Conservation (phyloP, 169 alveolate species). For the Plasmodium vivax region DNA sequence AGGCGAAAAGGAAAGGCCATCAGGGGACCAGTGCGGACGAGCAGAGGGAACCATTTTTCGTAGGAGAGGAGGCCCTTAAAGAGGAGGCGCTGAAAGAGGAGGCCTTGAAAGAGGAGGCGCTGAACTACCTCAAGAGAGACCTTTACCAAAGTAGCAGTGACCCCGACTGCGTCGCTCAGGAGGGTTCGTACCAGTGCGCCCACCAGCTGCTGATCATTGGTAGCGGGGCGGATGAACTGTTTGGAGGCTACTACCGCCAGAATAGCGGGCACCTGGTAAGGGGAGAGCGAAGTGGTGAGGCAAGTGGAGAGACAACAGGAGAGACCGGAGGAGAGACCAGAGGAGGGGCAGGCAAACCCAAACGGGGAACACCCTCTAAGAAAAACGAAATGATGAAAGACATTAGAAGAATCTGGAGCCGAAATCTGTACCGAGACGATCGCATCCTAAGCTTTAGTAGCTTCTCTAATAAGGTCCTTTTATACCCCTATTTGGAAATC, state of each 20-base stretch:
- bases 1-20: background rate
- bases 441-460: conserved; percentile 76
- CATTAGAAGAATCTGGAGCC: conserved; percentile 79
- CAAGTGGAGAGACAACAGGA: too few relatives aligned
- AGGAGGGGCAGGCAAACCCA: background rate
- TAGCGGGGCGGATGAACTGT: conserved; percentile 85
- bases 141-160: background rate
- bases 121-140: background rate
- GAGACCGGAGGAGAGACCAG: too few relatives aligned
- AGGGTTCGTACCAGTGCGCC: background rate
- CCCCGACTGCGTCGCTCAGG: background rate
- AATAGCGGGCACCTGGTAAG: background rate
- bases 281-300: too few relatives aligned
- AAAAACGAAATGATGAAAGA: conserved; percentile 73
- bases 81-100: background rate
- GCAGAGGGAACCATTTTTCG: background rate
- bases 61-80: background rate
- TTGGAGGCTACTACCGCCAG: conserved; percentile 86
- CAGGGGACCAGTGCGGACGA: background rate
- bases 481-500: conserved; percentile 67
- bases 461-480: conserved; percentile 63
- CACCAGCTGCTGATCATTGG: conserved; percentile 76
- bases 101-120: background rate
- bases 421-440: conserved; percentile 84
- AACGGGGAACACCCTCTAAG: background rate